A percentile compares a stretch with the other conserved stretches of the same genome.
phyloP scores from a whole-genome alignment of 371 early-diverging fungal species.

The Actinomucor elegans region DNA sequence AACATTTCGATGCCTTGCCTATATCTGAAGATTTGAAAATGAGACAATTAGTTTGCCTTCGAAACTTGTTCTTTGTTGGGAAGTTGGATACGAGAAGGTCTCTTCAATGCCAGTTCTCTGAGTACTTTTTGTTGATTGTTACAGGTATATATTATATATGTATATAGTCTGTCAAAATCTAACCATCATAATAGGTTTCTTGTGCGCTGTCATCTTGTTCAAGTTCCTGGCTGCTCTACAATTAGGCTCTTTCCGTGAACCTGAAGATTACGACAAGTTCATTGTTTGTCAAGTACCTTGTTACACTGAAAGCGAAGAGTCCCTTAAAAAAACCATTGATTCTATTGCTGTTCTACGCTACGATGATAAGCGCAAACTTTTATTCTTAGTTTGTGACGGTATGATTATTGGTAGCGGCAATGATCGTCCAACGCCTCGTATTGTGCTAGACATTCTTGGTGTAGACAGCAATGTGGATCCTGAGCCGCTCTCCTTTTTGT shows the following conservation, averaged over 20 bases:
- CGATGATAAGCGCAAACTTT: slow-evolving; percentile 90
- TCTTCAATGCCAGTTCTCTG: slow-evolving; percentile 76
- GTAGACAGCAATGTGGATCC: slow-evolving; percentile 79
- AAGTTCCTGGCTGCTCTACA: slow-evolving; percentile 93
- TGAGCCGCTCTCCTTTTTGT: slow-evolving; percentile 83
- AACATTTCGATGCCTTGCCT: slow-evolving; percentile 56
- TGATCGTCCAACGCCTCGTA: slow-evolving; percentile 93
- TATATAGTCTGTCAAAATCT: too few relatives aligned
- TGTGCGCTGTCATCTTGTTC: slow-evolving; percentile 85
- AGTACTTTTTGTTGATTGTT: slow-evolving; percentile 76
- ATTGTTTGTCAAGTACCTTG: slow-evolving; percentile 89
- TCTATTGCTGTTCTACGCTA: slow-evolving; percentile 85
- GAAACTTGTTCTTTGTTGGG: slow-evolving; percentile 80
- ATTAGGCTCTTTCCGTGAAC: slow-evolving; percentile 76
- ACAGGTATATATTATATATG: too few relatives aligned
- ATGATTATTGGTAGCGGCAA: slow-evolving; percentile 94
- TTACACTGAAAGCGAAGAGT: slow-evolving; percentile 97
- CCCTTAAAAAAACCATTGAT: slow-evolving; percentile 89
- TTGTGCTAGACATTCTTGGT: slow-evolving; percentile 90
- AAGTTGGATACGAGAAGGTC: slow-evolving; percentile 79
- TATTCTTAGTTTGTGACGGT: slow-evolving; percentile 86
- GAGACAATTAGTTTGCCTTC: slow-evolving; percentile 64
- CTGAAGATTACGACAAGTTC: slow-evolving; percentile 91
- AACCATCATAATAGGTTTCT: too few relatives aligned
- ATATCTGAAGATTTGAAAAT: slow-evolving; percentile 32